These are phyloP conservation scores for Meredithiella fracta DNA, from an alignment of 2,329 filamentous ascomycete genomes.

Conservation along the genomic window DNA sequence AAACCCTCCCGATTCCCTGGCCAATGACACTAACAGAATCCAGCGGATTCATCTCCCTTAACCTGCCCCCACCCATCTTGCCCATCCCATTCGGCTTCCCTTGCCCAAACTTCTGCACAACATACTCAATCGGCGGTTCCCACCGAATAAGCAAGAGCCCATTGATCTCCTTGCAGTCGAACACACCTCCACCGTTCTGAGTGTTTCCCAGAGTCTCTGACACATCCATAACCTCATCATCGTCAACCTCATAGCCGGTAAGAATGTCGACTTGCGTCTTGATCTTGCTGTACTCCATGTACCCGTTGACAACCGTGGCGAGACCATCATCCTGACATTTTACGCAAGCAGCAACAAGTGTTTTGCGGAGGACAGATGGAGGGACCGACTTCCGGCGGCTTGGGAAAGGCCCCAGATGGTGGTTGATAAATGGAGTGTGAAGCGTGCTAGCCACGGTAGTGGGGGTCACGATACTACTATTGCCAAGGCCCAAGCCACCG, in stretches of 20 bases:
- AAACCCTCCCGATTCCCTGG: constrained; percentile 5
- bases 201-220: constrained; percentile 80
- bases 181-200: constrained; percentile 79
- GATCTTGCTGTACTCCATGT: constrained; percentile 50
- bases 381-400: constrained; percentile 1
- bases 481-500: neutral
- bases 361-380: constrained; percentile 46
- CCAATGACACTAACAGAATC: constrained; percentile 2
- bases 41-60: neutral
- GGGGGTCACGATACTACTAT: neutral
- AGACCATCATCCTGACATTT: constrained; percentile 27
- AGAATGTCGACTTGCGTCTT: constrained; percentile 50
- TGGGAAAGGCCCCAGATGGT: neutral
- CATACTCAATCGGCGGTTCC: constrained; percentile 17
- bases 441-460: neutral
- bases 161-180: constrained; percentile 45
- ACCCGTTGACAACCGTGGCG: constrained; percentile 33
- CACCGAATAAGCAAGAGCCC: constrained; percentile 33
- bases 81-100: neutral
- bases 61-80: neutral
- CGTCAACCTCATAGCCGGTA: constrained; percentile 20
- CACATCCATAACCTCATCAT: constrained; percentile 61
- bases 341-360: constrained; percentile 67
- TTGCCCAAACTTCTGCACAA: constrained; percentile 3
- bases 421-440: neutral